Base-by-base conservation (phyloP, 257 asterid genomes). In the Rubia yunnanensis region DNA sequence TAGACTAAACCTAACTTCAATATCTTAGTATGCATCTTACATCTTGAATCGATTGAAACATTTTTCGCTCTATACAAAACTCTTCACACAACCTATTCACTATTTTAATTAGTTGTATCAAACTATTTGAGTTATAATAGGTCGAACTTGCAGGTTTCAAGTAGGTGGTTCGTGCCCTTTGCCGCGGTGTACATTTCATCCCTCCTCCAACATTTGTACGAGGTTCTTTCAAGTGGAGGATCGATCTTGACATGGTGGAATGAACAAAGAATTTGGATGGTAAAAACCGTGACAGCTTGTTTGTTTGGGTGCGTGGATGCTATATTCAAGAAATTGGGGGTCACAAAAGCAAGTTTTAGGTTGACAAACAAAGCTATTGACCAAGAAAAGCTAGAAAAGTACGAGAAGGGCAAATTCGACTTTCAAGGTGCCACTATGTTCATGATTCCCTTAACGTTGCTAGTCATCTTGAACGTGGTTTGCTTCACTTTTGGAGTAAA, bases 251-350 rank as follows among this genome's bases (percentile, higher is more conserved):
- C 81, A 50, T 83, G 87, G 68, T 73, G 83, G 67, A 83, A 81
- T 18, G 96, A 84, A 56, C 77, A 76, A 59, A 69, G 94, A 36
- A 72, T 83, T 36, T 89, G 90, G 90, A 78, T 83, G 92, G 80
- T 86, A 72, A 86, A 76, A 69, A 70, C 83, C 0, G 80, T 80
- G 8, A 65, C 91, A 11, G 76, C 80, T 41, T 84, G 83, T 69
- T 64, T 83, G 17, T 83, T 73, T 46, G 96, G 84, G 23, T 60
- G 78, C 38, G 1, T 84, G 38, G 77, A 83, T 50, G 88, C 38
- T 7, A 13, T 82, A 17, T 48, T 81, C 60, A 86, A 78, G 58
- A 56, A 65, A 7, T 0, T 81, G 13, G 89, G 85, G 26, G 10
- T 78, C 3, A 82, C 85, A 0, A 81, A 80, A 53, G 81, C 89